Evolutionary conservation across 306 rosid genomes (phyloP).

Genomic region (Rosa rugosa): DNA sequence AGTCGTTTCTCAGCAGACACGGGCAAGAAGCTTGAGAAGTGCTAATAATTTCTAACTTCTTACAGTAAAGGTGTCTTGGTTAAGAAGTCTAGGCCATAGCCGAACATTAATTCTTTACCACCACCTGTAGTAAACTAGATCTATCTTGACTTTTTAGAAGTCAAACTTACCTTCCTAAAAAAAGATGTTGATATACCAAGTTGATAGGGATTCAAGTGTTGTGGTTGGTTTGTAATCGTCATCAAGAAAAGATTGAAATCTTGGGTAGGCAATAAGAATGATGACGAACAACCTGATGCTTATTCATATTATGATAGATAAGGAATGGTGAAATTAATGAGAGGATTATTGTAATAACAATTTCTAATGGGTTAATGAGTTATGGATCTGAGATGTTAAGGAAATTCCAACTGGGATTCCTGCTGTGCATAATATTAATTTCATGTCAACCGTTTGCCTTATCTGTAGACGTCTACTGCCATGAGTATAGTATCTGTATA

Average conservation of each 20-base stretch:
- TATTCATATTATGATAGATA: slow-evolving; percentile 3
- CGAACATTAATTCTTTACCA: not conserved
- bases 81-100: not conserved
- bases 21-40: not conserved
- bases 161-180: not conserved
- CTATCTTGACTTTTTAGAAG: not conserved
- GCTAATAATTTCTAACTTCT: not conserved
- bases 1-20: not conserved
- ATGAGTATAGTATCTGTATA: not conserved
- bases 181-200: not conserved
- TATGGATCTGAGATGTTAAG: not conserved
- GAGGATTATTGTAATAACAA: not conserved
- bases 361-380: not conserved
- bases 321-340: slow-evolving; percentile 9
- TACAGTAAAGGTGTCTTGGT: not conserved
- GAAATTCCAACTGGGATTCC: not conserved
- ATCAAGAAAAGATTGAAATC: not conserved
- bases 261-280: not conserved
- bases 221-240: not conserved
- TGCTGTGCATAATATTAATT: not conserved
- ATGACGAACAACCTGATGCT: not conserved
- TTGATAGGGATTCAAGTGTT: not conserved
- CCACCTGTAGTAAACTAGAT: not conserved
- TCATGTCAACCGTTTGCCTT: not conserved
- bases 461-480: not conserved